These are phyloP conservation scores for Endotrypanum monterogeii DNA, from an alignment of 208 protist genomes.

Conservation along the genomic window DNA sequence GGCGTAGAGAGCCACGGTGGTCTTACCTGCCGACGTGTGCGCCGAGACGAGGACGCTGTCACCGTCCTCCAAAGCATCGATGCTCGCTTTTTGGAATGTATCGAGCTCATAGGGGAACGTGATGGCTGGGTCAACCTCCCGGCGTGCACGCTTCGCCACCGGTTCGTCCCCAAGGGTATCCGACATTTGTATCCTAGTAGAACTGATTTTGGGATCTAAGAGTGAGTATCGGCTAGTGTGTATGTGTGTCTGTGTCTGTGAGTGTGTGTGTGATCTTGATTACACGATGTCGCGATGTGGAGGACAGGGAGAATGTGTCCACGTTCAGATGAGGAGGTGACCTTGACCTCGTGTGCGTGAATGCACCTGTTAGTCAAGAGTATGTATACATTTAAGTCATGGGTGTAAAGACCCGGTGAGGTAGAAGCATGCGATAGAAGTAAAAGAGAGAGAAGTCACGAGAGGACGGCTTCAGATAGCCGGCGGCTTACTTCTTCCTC, in stretches of 20 bases:
- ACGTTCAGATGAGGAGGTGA: background rate
- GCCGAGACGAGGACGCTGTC: slow-evolving; percentile 99
- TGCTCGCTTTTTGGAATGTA: slow-evolving; percentile 94
- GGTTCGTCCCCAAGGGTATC: slow-evolving; percentile 32
- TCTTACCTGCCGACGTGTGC: slow-evolving; percentile 99
- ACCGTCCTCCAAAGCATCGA: slow-evolving; percentile 94
- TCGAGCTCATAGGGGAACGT: slow-evolving; percentile 96
- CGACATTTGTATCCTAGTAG: slow-evolving; percentile 9
- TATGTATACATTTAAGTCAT: background rate
- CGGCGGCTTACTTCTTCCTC: background rate
- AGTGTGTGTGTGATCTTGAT: background rate
- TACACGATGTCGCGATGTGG: background rate
- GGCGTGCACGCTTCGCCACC: slow-evolving; percentile 55
- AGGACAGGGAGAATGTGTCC: background rate
- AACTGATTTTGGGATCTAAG: background rate
- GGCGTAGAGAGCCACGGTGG: slow-evolving; percentile 99
- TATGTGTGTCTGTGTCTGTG: background rate
- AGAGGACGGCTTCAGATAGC: background rate
- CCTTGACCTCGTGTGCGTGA: background rate
- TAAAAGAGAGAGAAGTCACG: background rate
- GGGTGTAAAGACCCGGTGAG: background rate
- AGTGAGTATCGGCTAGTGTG: background rate
- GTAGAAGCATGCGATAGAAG: background rate
- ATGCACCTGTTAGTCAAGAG: background rate
- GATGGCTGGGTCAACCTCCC: slow-evolving; percentile 84